Evolutionary conservation across 148 eudicot genomes (phyloP).

Genomic region (Cornus suecica): DNA sequence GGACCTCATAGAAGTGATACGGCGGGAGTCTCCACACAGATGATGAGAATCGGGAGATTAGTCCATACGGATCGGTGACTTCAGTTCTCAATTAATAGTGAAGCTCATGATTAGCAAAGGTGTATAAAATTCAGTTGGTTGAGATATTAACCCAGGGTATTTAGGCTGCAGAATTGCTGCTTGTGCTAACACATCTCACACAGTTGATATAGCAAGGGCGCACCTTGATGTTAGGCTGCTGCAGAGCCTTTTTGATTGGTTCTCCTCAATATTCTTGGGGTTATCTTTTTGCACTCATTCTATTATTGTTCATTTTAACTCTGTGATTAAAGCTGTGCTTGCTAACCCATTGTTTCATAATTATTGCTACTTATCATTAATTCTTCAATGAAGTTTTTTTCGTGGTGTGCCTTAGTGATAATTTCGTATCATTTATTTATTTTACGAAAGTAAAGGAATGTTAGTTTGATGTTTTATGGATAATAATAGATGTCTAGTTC

Average conservation of each 20-base stretch:
- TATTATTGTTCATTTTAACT: neutral
- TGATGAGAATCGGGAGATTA: constrained; percentile 27
- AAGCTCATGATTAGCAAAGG: constrained; percentile 10
- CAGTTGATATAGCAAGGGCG: constrained; percentile 1
- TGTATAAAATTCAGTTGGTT: constrained; percentile 8
- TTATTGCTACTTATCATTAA: neutral
- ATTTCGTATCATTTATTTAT: neutral
- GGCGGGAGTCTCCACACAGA: constrained; percentile 52
- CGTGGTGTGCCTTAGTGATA: neutral
- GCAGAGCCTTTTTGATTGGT: neutral
- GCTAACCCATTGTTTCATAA: neutral
- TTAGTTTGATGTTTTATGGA: no score
- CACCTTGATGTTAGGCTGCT: neutral
- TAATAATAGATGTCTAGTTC: no score
- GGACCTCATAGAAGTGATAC: constrained; percentile 72
- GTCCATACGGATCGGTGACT: neutral
- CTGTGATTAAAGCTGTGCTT: neutral
- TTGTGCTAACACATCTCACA: constrained; percentile 8
- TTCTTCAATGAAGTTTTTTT: neutral
- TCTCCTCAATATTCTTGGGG: neutral
- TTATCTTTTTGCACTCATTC: neutral
- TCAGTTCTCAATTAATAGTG: neutral
- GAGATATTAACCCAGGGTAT: constrained; percentile 9
- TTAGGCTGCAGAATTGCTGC: constrained; percentile 9
- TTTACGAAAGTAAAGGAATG: no score